Base-by-base conservation (phyloP, 1,284 basidiomycete genomes). In the Pascua guehoae region DNA sequence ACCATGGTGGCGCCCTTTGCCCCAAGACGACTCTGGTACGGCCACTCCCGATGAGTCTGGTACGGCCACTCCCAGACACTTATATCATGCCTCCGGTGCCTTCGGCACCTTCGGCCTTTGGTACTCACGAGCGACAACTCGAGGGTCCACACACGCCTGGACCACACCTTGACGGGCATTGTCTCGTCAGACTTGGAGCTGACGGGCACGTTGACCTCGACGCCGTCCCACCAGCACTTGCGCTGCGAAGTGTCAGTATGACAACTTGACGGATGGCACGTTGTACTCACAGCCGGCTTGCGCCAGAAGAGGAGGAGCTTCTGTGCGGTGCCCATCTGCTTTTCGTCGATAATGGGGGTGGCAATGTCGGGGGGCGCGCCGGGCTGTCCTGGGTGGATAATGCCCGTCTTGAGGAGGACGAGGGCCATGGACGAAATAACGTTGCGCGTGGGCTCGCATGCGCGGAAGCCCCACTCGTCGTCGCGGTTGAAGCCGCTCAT, bases 221-320 rank as follows among this genome's bases (percentile, higher is more conserved):
- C 84, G 15, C 94, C 94, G 70, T 99, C 96, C 95, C 95, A 99
- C 95, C 95, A 99, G 79, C 96, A 98, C 79, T 99, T 99, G 53
- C 95, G 84, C 91, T 94, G 63, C 24, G 24, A 7, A 17, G 47
- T 8, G 39, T 53, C 37, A 39, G 47, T 41, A 48, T 5, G 41
- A 54, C 51, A 65, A 54, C 49, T 10, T 12, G n/a, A 4, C 15
- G 5, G 2, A 8, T 11, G 10, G 2, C n/a, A n/a, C n/a, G n/a
- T 1, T 9, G 17, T 11, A 84, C 89, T 67, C 76, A 95, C 92
- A 15, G 95, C 95, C 38, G 95, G 95, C 78, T 99, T 99, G 73
- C 95, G 83, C 95, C 95, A 99, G 82, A 99, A 99, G 48, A 98
- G 79, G 42, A 99, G 80, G 44, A 99, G 81, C 79, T 99, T 99